Evolutionary conservation across 148 eudicot genomes (phyloP).

Genomic region (Cornus kousa): DNA sequence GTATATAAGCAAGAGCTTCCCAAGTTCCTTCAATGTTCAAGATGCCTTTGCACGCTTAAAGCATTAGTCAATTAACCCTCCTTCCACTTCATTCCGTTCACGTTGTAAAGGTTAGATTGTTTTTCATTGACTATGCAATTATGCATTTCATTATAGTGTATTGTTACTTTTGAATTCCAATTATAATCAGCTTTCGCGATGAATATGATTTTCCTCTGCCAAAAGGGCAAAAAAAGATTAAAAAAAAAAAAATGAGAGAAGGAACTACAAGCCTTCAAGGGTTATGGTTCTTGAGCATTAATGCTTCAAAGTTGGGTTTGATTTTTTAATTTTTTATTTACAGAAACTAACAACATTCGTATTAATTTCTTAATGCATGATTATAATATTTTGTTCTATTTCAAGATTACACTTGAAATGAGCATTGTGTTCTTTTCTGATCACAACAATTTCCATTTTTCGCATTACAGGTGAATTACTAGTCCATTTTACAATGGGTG

Average conservation of each 20-base stretch:
- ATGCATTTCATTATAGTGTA: background rate
- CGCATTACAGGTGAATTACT: background rate
- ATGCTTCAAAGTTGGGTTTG: no score
- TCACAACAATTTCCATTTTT: background rate
- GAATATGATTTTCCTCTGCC: background rate
- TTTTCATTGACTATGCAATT: no score
- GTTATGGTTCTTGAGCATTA: background rate
- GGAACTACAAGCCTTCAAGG: background rate
- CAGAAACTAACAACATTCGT: no score
- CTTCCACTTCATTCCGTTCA: background rate
- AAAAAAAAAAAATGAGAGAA: no score
- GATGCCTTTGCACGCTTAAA: background rate
- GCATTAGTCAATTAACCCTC: background rate
- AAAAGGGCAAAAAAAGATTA: background rate
- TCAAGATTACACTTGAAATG: background rate
- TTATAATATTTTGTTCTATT: background rate
- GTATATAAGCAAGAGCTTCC: constrained; percentile 6
- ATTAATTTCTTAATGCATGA: background rate
- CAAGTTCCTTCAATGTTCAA: background rate
- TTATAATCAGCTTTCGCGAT: background rate
- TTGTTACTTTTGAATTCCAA: background rate
- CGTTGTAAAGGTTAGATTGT: background rate
- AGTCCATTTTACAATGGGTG: constrained; percentile 15
- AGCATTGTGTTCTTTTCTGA: background rate
- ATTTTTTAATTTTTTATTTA: no score